Evolutionary conservation across 2,329 filamentous ascomycete genomes (phyloP).

Genomic region (Ceratocystis eucalypticola): DNA sequence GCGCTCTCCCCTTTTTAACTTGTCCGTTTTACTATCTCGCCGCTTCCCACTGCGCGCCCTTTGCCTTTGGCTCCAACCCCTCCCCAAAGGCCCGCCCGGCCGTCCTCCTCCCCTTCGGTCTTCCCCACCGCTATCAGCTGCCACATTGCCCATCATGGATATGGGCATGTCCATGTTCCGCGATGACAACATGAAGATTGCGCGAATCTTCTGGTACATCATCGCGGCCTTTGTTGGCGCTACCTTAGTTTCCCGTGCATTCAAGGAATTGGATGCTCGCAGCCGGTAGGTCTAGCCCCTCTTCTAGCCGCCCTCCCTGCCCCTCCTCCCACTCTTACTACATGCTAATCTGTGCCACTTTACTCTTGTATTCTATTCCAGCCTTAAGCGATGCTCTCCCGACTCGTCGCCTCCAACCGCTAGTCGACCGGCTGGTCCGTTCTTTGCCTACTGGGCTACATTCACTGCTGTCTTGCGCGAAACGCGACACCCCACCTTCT

Average conservation of each 20-base stretch:
- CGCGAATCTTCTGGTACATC: conserved; percentile 46
- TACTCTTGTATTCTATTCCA: conserved; percentile 22
- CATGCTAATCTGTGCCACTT: background rate
- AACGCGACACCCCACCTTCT: conserved; percentile 41
- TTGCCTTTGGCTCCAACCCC: background rate
- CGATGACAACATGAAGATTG: conserved; percentile 33
- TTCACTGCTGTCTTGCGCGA: conserved; percentile 44
- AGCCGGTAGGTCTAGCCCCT: conserved; percentile 27
- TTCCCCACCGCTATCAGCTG: background rate
- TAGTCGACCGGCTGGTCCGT: conserved; percentile 35
- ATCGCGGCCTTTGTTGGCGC: conserved; percentile 36
- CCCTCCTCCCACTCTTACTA: background rate
- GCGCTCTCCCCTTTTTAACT: background rate
- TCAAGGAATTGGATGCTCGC: conserved; percentile 33
- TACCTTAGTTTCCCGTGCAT: conserved; percentile 29
- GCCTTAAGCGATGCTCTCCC: conserved; percentile 34
- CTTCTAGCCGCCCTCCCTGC: background rate
- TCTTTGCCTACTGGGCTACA: conserved; percentile 44
- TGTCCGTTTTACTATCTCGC: background rate
- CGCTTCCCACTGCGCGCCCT: background rate
- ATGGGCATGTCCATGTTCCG: conserved; percentile 30
- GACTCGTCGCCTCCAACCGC: conserved; percentile 34
- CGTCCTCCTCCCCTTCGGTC: background rate
- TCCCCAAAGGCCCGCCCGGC: background rate
- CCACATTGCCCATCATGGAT: conserved; percentile 16